A percentile compares a stretch with the other conserved stretches of the same genome.
Evolutionary conservation across 2,329 filamentous ascomycete genomes (phyloP).

Genomic region (Neopestalotiopsis sp.): DNA sequence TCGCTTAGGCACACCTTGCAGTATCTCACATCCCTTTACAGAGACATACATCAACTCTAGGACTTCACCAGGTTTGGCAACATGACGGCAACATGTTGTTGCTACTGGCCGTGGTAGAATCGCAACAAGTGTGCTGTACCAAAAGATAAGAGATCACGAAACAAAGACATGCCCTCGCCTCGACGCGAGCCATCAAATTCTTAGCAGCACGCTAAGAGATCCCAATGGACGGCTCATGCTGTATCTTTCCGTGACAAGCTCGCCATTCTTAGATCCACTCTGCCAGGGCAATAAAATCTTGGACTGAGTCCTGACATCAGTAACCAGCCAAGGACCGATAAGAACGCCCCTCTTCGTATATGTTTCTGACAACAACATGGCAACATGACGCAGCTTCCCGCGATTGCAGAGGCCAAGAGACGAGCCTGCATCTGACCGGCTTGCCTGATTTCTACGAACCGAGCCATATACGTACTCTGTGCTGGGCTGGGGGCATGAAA

Average conservation of each 20-base stretch:
- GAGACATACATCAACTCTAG: neutral
- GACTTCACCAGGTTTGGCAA: neutral
- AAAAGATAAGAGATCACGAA: slow-evolving; percentile 16
- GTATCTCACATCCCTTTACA: neutral
- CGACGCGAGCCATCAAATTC: neutral
- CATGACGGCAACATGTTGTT: neutral
- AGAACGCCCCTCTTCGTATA: neutral
- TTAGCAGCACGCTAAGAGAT: neutral
- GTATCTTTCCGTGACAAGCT: slow-evolving; percentile 18
- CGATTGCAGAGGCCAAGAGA: neutral
- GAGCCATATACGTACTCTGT: neutral
- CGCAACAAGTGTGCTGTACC: neutral
- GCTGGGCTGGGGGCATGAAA: neutral
- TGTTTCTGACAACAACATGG: neutral
- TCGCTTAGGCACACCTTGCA: neutral
- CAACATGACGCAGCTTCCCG: neutral
- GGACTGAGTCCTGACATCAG: slow-evolving; percentile 1
- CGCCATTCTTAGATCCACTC: neutral
- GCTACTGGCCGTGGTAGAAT: slow-evolving; percentile 11
- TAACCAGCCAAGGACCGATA: neutral
- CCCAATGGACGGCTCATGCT: slow-evolving; percentile 12
- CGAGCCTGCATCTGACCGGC: neutral
- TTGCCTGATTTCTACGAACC: slow-evolving; percentile 1
- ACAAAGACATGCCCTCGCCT: neutral
- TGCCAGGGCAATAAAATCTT: neutral